These are phyloP conservation scores for Linderina pennispora DNA, from an alignment of 192 early-diverging fungal species.

Conservation along the genomic window DNA sequence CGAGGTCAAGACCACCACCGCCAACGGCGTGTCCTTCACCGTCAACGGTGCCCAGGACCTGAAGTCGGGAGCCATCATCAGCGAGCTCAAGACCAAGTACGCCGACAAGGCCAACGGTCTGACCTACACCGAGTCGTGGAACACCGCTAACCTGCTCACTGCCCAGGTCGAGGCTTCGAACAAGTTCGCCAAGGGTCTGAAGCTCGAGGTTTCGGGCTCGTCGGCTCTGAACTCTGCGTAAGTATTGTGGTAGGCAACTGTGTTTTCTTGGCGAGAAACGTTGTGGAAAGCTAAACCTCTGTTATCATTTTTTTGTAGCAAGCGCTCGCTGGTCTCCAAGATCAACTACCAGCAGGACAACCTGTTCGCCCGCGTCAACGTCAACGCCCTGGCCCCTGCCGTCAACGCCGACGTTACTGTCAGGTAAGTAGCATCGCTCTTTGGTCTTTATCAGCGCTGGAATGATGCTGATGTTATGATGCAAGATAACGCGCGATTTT, in stretches of 20 bases:
- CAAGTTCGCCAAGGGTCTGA: constrained; percentile 93
- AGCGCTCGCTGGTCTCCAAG: constrained; percentile 50
- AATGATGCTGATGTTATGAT: too few relatives aligned
- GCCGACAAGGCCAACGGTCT: constrained; percentile 89
- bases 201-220: constrained; percentile 83
- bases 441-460: too few relatives aligned
- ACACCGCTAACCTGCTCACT: constrained; percentile 85
- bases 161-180: constrained; percentile 91
- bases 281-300: too few relatives aligned
- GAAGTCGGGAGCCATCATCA: constrained; percentile 90
- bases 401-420: constrained; percentile 84
- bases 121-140: constrained; percentile 96
- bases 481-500: too few relatives aligned
- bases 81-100: constrained; percentile 99
- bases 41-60: constrained; percentile 90
- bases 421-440: constrained; percentile 7
- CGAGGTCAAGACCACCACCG: constrained; percentile 94
- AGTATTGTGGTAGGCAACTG: too few relatives aligned
- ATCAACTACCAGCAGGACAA: constrained; percentile 95
- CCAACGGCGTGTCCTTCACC: constrained; percentile 96
- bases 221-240: constrained; percentile 68
- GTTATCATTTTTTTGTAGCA: constrained; percentile 11
- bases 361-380: constrained; percentile 76
- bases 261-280: too few relatives aligned
- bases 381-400: constrained; percentile 95